Percentiles rank a stretch among this genome's conserved stretches.
Evolutionary conservation across 768 basidiomycete genomes (phyloP).

Genomic region (Naganishia onofrii): DNA sequence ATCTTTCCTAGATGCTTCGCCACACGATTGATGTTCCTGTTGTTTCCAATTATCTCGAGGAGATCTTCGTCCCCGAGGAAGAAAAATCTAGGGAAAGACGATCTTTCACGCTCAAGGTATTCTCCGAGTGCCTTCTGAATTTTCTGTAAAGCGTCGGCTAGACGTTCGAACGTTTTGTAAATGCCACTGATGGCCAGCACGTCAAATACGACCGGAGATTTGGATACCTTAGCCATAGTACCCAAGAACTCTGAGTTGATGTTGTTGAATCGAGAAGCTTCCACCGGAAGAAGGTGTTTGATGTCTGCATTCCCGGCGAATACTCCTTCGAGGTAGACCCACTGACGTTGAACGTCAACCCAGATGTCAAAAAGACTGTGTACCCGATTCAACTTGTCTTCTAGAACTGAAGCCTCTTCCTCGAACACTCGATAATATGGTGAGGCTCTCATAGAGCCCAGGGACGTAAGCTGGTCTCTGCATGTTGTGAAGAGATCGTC

Average conservation of each 20-base stretch:
- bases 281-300: slow-evolving; percentile 95
- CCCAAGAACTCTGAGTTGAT: slow-evolving; percentile 97
- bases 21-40: slow-evolving; percentile 94
- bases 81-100: slow-evolving; percentile 98
- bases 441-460: slow-evolving; percentile 94
- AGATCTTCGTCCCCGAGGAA: slow-evolving; percentile 99
- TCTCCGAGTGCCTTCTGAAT: slow-evolving; percentile 99
- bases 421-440: slow-evolving; percentile 82
- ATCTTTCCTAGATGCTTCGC: slow-evolving; percentile 99
- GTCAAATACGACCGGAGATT: slow-evolving; percentile 94
- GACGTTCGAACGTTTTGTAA: slow-evolving; percentile 94
- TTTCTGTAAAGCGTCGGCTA: slow-evolving; percentile 92
- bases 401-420: slow-evolving; percentile 74
- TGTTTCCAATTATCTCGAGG: slow-evolving; percentile 98
- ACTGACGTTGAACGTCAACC: slow-evolving; percentile 99
- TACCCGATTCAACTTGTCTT: slow-evolving; percentile 91
- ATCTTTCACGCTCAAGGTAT: slow-evolving; percentile 94
- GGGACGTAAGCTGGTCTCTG: slow-evolving; percentile 91
- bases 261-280: slow-evolving; percentile 95
- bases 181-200: slow-evolving; percentile 94
- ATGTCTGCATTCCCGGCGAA: slow-evolving; percentile 99
- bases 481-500: slow-evolving; percentile 96
- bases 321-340: slow-evolving; percentile 99
- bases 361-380: slow-evolving; percentile 98
- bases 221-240: slow-evolving; percentile 99